Evolutionary conservation across 306 rosid genomes (phyloP), one percentile per base, ranked within the genome.

Genomic region (Medicago ruthenica): DNA sequence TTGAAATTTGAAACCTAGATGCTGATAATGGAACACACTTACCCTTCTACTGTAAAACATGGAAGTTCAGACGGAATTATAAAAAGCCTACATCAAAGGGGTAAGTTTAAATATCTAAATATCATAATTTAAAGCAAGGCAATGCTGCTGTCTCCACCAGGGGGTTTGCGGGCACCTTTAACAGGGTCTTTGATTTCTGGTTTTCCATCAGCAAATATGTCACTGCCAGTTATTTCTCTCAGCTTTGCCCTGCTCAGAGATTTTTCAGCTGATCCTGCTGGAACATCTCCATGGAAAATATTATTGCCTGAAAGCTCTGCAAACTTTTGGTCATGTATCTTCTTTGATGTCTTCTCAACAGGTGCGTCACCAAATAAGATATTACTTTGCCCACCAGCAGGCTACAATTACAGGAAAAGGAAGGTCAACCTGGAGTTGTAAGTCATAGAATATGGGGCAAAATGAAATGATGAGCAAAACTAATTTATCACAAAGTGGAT

Each of bases 381-480:
- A 72, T 92, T 92, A 71, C 97, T 95, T 84, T 89, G 98, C 22
- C 98, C 97, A 48, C 98, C 98, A 7, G 98, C 97, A 79, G 95
- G 98, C 98, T 95, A 69, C 39, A 60, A 53, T 69, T 15, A 75
- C 6, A 37, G 31, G 24, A 27, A 79, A 48, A 31, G 36, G 17
- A 48, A 37, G 51, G 69, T 70, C 57, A 85, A 67, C 59, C 41
- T 74, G 73, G 70, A 24, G 15, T 37, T 27, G 50, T 36, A 34
- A 67, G 24, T 24, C 27, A 24, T 24, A 24, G 22, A 2, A 24
- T 17, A 58, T 59, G 13, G 34, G 47, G 13, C 65, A 48, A 47
- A 37, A 47, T 20, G 42, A 15, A 24, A 47, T 21, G 45, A 78
- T 20, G 71, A 45, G 16, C 70, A 17, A 18, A 24, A 11, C 41